phyloP scores from a whole-genome alignment of 345 rosid species.

The Ricinus communis region DNA sequence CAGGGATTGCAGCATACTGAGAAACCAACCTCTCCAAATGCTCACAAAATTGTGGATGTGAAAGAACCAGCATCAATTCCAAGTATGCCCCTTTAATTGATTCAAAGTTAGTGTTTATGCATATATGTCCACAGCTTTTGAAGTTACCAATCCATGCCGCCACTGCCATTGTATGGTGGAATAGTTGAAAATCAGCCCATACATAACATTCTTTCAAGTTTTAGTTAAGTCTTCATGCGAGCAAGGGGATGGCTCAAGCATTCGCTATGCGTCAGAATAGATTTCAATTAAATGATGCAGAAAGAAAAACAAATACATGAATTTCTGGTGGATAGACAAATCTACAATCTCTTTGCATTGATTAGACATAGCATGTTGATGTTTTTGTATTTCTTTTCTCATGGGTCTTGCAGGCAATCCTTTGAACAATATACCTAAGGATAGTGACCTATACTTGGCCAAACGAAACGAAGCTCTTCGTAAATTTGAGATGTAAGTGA shows the following conservation, averaged over 20 bases:
- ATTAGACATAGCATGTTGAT: background rate
- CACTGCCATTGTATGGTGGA: background rate
- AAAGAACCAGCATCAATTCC: slow-evolving; percentile 41
- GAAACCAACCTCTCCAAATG: slow-evolving; percentile 44
- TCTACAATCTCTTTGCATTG: background rate
- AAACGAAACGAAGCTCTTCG: slow-evolving; percentile 74
- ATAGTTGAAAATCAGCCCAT: background rate
- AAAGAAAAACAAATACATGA: background rate
- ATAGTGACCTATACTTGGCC: slow-evolving; percentile 64
- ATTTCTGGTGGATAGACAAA: background rate
- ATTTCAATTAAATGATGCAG: background rate
- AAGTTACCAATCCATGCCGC: background rate
- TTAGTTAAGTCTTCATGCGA: too few relatives aligned
- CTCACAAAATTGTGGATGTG: slow-evolving; percentile 39
- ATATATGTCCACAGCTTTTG: background rate
- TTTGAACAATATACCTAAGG: slow-evolving; percentile 72
- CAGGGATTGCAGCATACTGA: slow-evolving; percentile 52
- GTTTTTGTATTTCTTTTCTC: background rate
- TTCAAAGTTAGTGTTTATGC: slow-evolving; percentile 10
- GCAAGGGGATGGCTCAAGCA: background rate
- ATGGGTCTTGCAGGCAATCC: slow-evolving; percentile 50
- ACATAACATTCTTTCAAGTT: background rate
- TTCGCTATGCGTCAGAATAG: background rate
- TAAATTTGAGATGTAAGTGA: slow-evolving; percentile 78
- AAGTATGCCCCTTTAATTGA: slow-evolving; percentile 34